Percentiles rank a stretch among this genome's conserved stretches.
These are phyloP conservation scores for Theobroma grandiflorum DNA, from an alignment of 441 rosid genomes.

Conservation along the genomic window DNA sequence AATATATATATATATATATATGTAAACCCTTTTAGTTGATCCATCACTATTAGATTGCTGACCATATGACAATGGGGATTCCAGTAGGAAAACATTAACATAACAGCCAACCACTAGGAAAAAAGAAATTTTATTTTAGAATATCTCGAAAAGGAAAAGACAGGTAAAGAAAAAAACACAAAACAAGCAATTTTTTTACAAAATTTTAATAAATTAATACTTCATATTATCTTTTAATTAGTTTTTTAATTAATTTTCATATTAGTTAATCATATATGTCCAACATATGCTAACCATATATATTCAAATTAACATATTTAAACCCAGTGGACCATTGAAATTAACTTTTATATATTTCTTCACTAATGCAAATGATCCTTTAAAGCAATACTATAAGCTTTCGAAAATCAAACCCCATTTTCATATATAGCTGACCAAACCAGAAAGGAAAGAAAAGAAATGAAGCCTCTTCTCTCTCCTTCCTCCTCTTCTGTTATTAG, in stretches of 20 bases:
- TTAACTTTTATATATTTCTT: too few species aligned
- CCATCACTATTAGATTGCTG: constrained; percentile 11
- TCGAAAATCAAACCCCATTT: too few species aligned
- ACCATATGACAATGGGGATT: not conserved
- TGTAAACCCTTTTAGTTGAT: constrained; percentile 9
- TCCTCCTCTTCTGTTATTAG: constrained; percentile 51
- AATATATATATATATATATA: not conserved
- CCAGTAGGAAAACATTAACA: not conserved
- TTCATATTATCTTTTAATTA: not conserved
- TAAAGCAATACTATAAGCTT: too few species aligned
- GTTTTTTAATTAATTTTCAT: not conserved
- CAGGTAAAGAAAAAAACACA: too few species aligned
- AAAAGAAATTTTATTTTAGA: too few species aligned
- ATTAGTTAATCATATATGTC: not conserved
- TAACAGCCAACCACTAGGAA: not conserved
- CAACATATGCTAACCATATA: too few species aligned
- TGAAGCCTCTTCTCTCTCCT: constrained; percentile 64
- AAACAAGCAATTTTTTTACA: too few species aligned
- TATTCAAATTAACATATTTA: too few species aligned
- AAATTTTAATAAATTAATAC: too few species aligned
- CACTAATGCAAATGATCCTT: too few species aligned
- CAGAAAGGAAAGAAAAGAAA: constrained; percentile 16
- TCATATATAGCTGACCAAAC: not conserved
- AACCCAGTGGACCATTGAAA: too few species aligned
- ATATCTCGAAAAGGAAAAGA: too few species aligned